phyloP scores from a whole-genome alignment of 768 basidiomycete species.

The Hericium erinaceus region DNA sequence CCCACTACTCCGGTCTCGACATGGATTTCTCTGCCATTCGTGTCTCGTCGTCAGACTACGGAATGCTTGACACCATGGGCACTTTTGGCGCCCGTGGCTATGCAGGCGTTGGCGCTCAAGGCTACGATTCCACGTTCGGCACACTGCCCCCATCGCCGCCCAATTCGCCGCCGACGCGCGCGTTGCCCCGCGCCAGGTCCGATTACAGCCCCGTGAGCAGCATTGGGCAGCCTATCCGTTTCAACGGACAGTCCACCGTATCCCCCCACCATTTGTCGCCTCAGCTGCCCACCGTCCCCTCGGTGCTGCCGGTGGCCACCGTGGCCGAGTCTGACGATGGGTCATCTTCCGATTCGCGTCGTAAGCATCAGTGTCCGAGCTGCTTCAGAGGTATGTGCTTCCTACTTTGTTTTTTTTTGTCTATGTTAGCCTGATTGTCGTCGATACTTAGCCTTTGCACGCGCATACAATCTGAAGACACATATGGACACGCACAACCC shows the following conservation, averaged over 20 bases:
- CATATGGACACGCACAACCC: constrained; percentile 95
- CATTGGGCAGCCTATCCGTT: constrained; percentile 19
- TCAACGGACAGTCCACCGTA: constrained; percentile 31
- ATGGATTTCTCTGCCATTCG: constrained; percentile 67
- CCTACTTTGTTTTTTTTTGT: constrained; percentile 3
- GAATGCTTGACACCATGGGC: constrained; percentile 15
- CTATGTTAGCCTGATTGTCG: background rate
- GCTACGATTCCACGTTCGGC: constrained; percentile 11
- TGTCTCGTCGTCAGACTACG: constrained; percentile 51
- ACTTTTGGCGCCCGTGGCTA: constrained; percentile 1
- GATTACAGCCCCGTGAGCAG: constrained; percentile 10
- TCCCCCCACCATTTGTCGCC: constrained; percentile 49
- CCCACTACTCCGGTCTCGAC: constrained; percentile 35
- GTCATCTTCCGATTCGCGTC: constrained; percentile 23
- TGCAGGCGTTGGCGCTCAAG: constrained; percentile 9
- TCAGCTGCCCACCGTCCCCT: constrained; percentile 36
- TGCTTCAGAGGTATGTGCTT: constrained; percentile 58
- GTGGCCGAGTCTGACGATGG: constrained; percentile 41
- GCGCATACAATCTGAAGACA: constrained; percentile 92
- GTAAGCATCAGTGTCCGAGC: constrained; percentile 66
- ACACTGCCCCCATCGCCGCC: constrained; percentile 7
- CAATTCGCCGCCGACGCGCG: constrained; percentile 12
- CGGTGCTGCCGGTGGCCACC: constrained; percentile 29
- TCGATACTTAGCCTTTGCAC: constrained; percentile 61
- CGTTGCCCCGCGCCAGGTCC: constrained; percentile 7